A percentile compares a stretch with the other conserved stretches of the same genome.
phyloP scores from a whole-genome alignment of 2,329 filamentous ascomycete species.

The Paraphaeosphaeria sporulosa region DNA sequence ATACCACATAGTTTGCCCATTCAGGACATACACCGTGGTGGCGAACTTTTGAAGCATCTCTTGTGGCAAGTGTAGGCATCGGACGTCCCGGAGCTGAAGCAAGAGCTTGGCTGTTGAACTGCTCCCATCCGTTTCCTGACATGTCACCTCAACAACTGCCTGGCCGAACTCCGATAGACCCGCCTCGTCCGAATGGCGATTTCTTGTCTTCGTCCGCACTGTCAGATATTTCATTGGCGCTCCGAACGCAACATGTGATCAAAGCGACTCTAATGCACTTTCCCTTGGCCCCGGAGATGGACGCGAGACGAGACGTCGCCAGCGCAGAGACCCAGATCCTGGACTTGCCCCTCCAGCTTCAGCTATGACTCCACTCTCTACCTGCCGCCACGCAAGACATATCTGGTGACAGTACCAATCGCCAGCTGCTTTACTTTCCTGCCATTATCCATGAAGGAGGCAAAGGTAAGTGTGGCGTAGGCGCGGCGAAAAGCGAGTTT shows the following conservation, averaged over 20 bases:
- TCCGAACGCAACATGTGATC: slow-evolving; percentile 6
- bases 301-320: slow-evolving; percentile 10
- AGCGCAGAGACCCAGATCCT: slow-evolving; percentile 9
- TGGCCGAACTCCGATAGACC: slow-evolving; percentile 8
- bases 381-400: background rate
- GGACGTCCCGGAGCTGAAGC: slow-evolving; percentile 6
- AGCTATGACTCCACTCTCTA: slow-evolving; percentile 4
- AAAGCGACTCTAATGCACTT: background rate
- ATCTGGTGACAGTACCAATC: background rate
- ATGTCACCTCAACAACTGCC: slow-evolving; percentile 7
- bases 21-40: slow-evolving; percentile 11
- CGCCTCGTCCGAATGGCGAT: slow-evolving; percentile 5
- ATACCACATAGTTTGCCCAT: slow-evolving; percentile 25
- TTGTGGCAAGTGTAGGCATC: slow-evolving; percentile 34
- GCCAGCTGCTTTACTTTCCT: background rate
- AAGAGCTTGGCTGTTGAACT: background rate
- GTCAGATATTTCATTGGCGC: slow-evolving; percentile 5
- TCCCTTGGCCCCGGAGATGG: background rate
- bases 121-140: slow-evolving; percentile 7
- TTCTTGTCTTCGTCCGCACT: slow-evolving; percentile 1
- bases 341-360: slow-evolving; percentile 12
- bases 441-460: slow-evolving; percentile 18
- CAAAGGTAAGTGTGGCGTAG: slow-evolving; percentile 11
- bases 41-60: slow-evolving; percentile 21
- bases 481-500: slow-evolving; percentile 5